Evolutionary conservation across 306 rosid species (phyloP).

Genomic region (Sesbania bispinosa): DNA sequence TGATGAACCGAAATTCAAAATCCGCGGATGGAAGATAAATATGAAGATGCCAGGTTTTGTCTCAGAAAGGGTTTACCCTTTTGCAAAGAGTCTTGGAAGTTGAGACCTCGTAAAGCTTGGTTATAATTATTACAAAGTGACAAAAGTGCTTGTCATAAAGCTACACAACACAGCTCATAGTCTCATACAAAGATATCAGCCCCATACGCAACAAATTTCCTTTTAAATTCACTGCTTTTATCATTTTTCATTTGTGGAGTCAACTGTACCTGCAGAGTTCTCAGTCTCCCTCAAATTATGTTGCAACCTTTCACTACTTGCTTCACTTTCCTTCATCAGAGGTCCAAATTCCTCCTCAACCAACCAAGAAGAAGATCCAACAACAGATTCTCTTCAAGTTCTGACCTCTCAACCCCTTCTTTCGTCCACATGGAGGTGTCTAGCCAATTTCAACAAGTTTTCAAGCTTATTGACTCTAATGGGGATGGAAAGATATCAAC

Average conservation of each 20-base stretch:
- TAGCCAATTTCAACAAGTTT: constrained; percentile 54
- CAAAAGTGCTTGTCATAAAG: constrained; percentile 6
- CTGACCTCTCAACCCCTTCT: constrained; percentile 29
- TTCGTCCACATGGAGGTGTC: constrained; percentile 50
- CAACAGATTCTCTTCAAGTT: constrained; percentile 33
- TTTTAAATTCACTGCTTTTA: background rate
- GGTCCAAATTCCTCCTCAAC: constrained; percentile 18
- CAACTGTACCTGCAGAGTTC: background rate
- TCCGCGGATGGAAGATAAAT: background rate
- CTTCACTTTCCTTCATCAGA: constrained; percentile 39
- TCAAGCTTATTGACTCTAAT: constrained; percentile 56
- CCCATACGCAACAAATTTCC: background rate
- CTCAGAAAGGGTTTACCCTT: constrained; percentile 9
- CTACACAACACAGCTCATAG: background rate
- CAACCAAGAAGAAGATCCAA: constrained; percentile 10
- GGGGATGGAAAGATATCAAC: constrained; percentile 69
- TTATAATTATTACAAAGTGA: constrained; percentile 15
- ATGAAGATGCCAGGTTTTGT: background rate
- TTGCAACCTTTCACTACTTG: constrained; percentile 31
- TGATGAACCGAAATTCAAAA: background rate
- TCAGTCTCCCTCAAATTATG: constrained; percentile 10
- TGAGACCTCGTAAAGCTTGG: background rate
- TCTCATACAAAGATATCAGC: background rate
- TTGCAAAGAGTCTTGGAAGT: background rate
- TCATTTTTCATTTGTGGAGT: background rate